phyloP scores from a whole-genome alignment of 768 basidiomycete species.

The Auriscalpium microsporum region DNA sequence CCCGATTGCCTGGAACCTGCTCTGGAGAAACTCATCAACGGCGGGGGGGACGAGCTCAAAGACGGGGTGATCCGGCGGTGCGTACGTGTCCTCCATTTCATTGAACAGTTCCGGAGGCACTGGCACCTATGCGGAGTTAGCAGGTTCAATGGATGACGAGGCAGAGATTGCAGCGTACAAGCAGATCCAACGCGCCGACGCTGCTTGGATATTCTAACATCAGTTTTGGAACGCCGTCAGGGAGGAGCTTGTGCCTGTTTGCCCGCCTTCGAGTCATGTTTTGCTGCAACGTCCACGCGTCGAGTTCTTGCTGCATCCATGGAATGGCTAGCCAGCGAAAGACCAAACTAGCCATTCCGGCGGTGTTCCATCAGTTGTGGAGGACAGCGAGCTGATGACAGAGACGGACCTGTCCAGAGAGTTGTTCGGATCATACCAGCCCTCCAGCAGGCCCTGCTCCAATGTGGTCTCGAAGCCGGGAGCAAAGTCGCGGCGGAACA shows the following conservation, averaged over 20 bases:
- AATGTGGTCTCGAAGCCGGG: slow-evolving; percentile 14
- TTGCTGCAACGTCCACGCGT: slow-evolving; percentile 18
- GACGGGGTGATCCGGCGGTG: slow-evolving; percentile 25
- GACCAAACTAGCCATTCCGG: slow-evolving; percentile 31
- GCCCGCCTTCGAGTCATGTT: slow-evolving; percentile 20
- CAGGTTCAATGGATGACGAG: slow-evolving; percentile 6
- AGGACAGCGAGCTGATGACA: no score
- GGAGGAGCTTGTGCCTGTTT: slow-evolving; percentile 30
- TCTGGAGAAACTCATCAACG: slow-evolving; percentile 19
- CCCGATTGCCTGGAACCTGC: slow-evolving; percentile 14
- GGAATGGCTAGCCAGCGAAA: slow-evolving; percentile 36
- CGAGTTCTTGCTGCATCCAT: slow-evolving; percentile 31
- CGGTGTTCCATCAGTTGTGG: no score
- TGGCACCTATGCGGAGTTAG: slow-evolving; percentile 11
- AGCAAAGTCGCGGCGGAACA: slow-evolving; percentile 5
- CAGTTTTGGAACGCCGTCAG: slow-evolving; percentile 29
- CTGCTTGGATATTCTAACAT: slow-evolving; percentile 23
- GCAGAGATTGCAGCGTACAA: not conserved
- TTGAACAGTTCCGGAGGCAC: slow-evolving; percentile 12
- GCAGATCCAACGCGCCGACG: not conserved
- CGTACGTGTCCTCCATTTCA: slow-evolving; percentile 21
- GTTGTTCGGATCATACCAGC: not conserved
- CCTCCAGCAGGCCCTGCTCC: slow-evolving; percentile 1
- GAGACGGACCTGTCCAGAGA: not conserved
- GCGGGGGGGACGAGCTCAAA: slow-evolving; percentile 27